Base-by-base conservation (phyloP, 1,284 basidiomycete species). In the Rhizopogon parksii region DNA sequence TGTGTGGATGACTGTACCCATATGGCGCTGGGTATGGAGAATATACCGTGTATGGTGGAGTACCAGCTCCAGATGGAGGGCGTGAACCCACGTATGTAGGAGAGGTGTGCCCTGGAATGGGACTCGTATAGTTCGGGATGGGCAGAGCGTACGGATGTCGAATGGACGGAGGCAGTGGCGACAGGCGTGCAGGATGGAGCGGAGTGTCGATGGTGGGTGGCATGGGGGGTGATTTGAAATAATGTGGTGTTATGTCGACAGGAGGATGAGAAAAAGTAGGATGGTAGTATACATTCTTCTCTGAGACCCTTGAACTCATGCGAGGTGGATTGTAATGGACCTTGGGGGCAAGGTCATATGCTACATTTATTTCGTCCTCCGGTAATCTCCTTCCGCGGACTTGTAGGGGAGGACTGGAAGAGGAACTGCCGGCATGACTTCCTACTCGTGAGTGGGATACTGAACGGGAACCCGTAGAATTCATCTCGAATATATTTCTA, bases 361-460 rank as follows among this genome's bases (percentile, higher is more conserved):
- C 40, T 1, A 25, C 52, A 47, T 51, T 52, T 36, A 57, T 12
- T 19, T 63, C 62, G 53, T 65, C 65, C 7, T 53, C 53, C 8
- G 56, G 62, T 43, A 68, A 50, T 36, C 60, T 49, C 43, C 62
- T 66, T 17, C 62, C 67, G 54, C 69, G 70, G 49, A 67, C 47
- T 53, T 68, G 63, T 12, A 68, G 47, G 36, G 62, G 67, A 25
- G 73, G 75, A 50, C 74, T 75, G 5, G 74, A 75, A 0, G 70
- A 65, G 36, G 68, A 65, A 57, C 74, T 77, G 14, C 70, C 72
- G 0, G 72, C 68, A 49, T 66, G 63, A 43, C 74, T 76, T 38
- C 74, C 69, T 15, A 60, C 53, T 46, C 68, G 64, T 12, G 73
- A 75, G 6, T 74, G 72, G 1, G 72, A 62, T 4, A 63, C 60